Evolutionary conservation across 306 rosid genomes (phyloP), one percentile per base, ranked within the genome.

Genomic region (Trifolium dubium): DNA sequence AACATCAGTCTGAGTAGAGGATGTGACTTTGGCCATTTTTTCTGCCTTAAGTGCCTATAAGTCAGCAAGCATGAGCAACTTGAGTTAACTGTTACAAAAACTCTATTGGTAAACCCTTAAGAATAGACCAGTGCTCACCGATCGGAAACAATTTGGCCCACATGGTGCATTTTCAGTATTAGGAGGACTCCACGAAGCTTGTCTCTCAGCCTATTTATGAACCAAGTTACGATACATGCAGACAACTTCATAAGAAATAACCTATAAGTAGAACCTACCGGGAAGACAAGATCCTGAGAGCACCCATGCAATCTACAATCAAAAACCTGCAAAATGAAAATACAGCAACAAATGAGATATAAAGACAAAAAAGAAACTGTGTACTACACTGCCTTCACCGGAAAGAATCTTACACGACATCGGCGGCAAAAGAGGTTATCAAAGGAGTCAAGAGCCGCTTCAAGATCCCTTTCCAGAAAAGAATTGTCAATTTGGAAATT

Each of bases 261-360:
- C 34, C 71, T 34, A 51, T 35, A 73, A 53, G 34, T 29, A 78
- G 62, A 62, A 78, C 96, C 86, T 85, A 95, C 99, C 64, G 99
- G 97, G 74, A 88, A 92, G 77, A 95, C 90, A 84, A 95, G 98
- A 87, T 95, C 99, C 83, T 95, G 99, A 1, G 99, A 95, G 68
- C 99, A 95, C 64, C 99, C 99, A 82, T 95, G 99, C 67, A 92
- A 87, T 85, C 97, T 87, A 80, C 99, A 95, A 82, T 95, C 99
- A 14, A 95, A 92, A 51, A 87, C 98, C 99, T 95, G 84, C 68
- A 65, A 49, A 69, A 72, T 28, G 58, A 67, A 85, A 86, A 62
- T 23, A 29, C 49, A 13, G 56, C 69, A 67, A 70, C 15, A 31
- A 17, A 67, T 78, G 55, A 80, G 76, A 71, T 75, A 29, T 35